Percentiles rank a stretch among this genome's conserved stretches.
These are phyloP conservation scores for Dillenia turbinata DNA, from an alignment of 164 flowering plant genomes.

Conservation along the genomic window DNA sequence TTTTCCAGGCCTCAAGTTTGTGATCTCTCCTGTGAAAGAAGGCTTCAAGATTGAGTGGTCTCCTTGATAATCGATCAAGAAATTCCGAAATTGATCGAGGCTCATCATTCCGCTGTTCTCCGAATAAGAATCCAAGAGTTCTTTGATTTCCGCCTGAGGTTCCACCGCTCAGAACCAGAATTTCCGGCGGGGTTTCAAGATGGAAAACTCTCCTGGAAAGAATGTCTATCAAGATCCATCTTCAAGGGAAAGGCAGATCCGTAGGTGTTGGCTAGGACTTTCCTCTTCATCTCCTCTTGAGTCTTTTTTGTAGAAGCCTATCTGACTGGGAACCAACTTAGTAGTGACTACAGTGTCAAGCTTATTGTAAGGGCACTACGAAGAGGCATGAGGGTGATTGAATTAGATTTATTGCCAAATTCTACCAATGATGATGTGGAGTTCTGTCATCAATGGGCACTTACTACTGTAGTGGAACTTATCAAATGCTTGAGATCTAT, in stretches of 20 bases:
- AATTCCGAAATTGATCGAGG: conserved; percentile 20
- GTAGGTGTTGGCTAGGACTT: conserved; percentile 50
- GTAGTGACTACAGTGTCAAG: conserved; percentile 35
- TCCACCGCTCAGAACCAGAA: conserved; percentile 19
- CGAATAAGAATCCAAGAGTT: no score
- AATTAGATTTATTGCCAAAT: no score
- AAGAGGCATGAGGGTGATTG: no score
- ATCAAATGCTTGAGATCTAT: conserved; percentile 32
- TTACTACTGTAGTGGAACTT: conserved; percentile 35
- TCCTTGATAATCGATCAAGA: no score
- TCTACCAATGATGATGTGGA: no score
- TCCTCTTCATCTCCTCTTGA: conserved; percentile 50
- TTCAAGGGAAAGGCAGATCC: conserved; percentile 82
- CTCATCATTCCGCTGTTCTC: conserved; percentile 23
- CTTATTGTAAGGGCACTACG: conserved; percentile 32
- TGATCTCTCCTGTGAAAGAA: no score
- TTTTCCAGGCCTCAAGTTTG: no score
- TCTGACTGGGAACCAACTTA: conserved; percentile 40
- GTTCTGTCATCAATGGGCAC: no score
- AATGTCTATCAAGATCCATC: conserved; percentile 77
- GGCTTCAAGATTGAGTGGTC: no score
- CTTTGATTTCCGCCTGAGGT: no score
- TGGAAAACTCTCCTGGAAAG: no score
- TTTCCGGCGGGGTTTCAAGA: conserved; percentile 6
- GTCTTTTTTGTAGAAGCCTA: conserved; percentile 20